A percentile compares a stretch with the other conserved stretches of the same genome.
These are phyloP conservation scores for Avena sativa DNA, from an alignment of 176 grass and related monocot genomes.

Conservation along the genomic window DNA sequence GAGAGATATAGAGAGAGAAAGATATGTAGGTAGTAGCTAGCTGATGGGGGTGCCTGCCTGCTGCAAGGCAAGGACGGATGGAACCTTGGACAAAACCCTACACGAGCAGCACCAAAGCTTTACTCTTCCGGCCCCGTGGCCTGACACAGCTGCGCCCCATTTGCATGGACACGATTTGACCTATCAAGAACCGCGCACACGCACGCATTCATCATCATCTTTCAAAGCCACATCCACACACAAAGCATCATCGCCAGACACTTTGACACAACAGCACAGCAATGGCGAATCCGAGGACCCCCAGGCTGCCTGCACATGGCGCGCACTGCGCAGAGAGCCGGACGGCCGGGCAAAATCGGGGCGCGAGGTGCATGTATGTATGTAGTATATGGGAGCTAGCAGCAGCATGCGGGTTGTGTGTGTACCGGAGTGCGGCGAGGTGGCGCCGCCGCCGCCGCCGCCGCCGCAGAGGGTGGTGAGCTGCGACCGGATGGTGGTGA, in stretches of 20 bases:
- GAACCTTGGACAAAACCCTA: conserved; percentile 71
- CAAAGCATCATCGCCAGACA: neutral
- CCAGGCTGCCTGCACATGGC: neutral
- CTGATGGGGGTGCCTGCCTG: neutral
- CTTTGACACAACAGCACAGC: conserved; percentile 11
- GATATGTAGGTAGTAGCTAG: conserved; percentile 5
- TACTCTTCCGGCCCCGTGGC: conserved; percentile 51
- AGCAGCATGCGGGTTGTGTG: neutral
- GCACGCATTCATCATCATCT: conserved; percentile 52
- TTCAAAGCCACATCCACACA: conserved; percentile 44
- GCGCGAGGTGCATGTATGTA: neutral
- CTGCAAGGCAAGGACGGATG: conserved; percentile 27
- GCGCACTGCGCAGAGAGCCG: neutral
- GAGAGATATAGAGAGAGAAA: neutral
- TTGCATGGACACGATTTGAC: conserved; percentile 98
- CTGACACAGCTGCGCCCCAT: conserved; percentile 83
- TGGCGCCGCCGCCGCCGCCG: conserved; percentile 5
- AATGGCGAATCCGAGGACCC: conserved; percentile 25
- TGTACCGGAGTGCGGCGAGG: conserved; percentile 53
- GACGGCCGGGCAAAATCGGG: neutral
- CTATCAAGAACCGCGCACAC: conserved; percentile 57
- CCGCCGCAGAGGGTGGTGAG: conserved; percentile 74
- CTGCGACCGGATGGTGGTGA: conserved; percentile 81
- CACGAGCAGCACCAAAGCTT: conserved; percentile 48
- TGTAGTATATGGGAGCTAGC: neutral